Base-by-base conservation (phyloP, 495 filamentous ascomycete genomes). In the Penicillium bovifimosum region DNA sequence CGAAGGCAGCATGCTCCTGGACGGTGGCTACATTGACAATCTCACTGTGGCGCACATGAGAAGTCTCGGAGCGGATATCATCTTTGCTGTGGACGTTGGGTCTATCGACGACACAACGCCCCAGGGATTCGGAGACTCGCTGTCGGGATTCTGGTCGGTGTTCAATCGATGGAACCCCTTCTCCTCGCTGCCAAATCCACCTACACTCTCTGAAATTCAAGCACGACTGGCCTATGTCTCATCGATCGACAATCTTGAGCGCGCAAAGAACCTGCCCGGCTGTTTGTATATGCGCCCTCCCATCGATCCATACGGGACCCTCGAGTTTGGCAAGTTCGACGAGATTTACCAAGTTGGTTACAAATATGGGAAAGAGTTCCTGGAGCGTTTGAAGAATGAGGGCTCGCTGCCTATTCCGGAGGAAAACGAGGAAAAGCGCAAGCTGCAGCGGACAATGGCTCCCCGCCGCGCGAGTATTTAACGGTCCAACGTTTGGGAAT, bases 1-100 rank as follows among this genome's bases (percentile, higher is more conserved):
- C 60, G 92, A 97, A 63, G 93, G 93, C 33, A 89, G 84, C 73
- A 91, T 97, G 88, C 79, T 98, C 2, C 78, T 98, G 4, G 93
- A 98, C 60, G 93, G 93, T 31, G 93, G 93, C 47, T 98, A 98
- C 69, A 83, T 96, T 47, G 93, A 98, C 75, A 98, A 98, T 58
- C 80, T 98, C 3, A 97, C 93, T 0, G 93, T 98, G 1, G 85
- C 89, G 28, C 91, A 96, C 71, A 98, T 98, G 93, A 95, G 95
- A 65, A 86, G 84, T 11, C 81, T 98, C 1, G 93, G 93, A 5
- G 88, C 88, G 1, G 89, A 96, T 55, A 81, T 95, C 14, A 93
- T 98, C 55, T 96, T 97, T 68, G 93, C 93, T 8, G 80, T 98
- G 39, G 93, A 98, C 64, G 93, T 98, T 9, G 95, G 95, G 29